Percentiles rank a stretch among this genome's conserved stretches.
phyloP scores from a whole-genome alignment of 2,329 filamentous ascomycete genomes.

The Trichoderma sp. region DNA sequence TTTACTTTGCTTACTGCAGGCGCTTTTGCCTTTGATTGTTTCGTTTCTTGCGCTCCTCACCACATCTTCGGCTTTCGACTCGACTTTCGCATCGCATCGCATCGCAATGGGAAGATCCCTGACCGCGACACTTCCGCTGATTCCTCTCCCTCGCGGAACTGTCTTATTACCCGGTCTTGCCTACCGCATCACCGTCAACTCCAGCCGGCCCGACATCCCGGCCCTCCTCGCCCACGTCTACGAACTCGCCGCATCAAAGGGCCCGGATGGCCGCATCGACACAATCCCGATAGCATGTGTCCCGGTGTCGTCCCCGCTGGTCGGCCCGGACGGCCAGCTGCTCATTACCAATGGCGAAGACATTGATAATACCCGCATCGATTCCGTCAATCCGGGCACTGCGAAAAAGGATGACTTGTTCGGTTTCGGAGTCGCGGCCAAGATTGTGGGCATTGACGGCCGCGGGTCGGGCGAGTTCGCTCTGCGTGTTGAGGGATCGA shows the following conservation, averaged over 20 bases:
- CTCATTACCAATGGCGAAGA: constrained; percentile 67
- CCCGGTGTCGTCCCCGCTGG: constrained; percentile 73
- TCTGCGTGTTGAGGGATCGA: constrained; percentile 81
- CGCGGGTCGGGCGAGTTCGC: constrained; percentile 74
- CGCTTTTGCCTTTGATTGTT: not conserved
- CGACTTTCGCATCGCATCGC: not conserved
- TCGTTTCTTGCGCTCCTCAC: not conserved
- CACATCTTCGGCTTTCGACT: not conserved
- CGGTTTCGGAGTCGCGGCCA: constrained; percentile 77
- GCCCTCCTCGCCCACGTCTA: constrained; percentile 85
- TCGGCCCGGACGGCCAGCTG: constrained; percentile 73
- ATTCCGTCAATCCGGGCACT: constrained; percentile 58
- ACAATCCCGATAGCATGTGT: constrained; percentile 83
- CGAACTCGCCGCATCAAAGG: constrained; percentile 69
- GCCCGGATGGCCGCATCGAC: constrained; percentile 63
- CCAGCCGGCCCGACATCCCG: constrained; percentile 80
- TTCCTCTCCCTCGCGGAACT: constrained; percentile 77
- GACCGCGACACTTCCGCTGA: constrained; percentile 65
- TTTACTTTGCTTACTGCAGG: not conserved
- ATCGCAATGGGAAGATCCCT: constrained; percentile 43
- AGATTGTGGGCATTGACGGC: constrained; percentile 76
- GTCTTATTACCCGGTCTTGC: constrained; percentile 86
- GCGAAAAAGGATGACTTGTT: constrained; percentile 74
- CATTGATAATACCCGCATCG: constrained; percentile 44
- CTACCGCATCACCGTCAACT: constrained; percentile 79